These are phyloP conservation scores for Sporisorium scitamineum DNA, from an alignment of 1,284 basidiomycete genomes.

Conservation along the genomic window DNA sequence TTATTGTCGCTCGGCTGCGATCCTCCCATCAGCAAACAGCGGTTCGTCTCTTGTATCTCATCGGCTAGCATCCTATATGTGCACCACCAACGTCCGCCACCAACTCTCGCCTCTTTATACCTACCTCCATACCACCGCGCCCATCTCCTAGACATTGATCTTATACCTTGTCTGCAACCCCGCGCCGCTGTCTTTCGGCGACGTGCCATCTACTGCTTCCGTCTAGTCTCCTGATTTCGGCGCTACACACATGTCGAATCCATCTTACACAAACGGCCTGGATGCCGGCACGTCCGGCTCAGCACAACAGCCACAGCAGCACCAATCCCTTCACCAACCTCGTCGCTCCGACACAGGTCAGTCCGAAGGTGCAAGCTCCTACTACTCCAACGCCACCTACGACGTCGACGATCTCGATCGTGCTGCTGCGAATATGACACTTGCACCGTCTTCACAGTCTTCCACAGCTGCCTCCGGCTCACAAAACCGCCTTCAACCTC, in stretches of 20 bases:
- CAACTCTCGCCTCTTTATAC: not conserved
- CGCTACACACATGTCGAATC: constrained; percentile 11
- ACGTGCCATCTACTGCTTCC: not conserved
- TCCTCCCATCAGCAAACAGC: not conserved
- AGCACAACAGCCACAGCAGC: not conserved
- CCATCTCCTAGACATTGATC: not conserved
- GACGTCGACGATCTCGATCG: constrained; percentile 15
- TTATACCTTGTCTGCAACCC: not conserved
- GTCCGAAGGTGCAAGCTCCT: constrained; percentile 35
- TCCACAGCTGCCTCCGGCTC: constrained; percentile 11
- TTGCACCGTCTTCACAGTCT: not conserved
- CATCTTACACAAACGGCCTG: constrained; percentile 9
- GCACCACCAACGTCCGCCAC: not conserved
- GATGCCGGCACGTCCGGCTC: constrained; percentile 7
- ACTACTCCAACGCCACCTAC: constrained; percentile 26
- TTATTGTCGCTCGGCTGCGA: not conserved
- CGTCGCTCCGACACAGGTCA: constrained; percentile 33
- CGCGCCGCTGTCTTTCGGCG: not conserved
- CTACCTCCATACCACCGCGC: not conserved
- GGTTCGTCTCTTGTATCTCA: not conserved
- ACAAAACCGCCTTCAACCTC: constrained; percentile 16
- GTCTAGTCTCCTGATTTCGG: not conserved
- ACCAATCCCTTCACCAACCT: constrained; percentile 11
- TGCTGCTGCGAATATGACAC: constrained; percentile 24
- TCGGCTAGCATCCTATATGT: constrained; percentile 7